Evolutionary conservation across 148 eudicot species (phyloP), one percentile per base, ranked within the genome.

Genomic region (Rhododendron molle): DNA sequence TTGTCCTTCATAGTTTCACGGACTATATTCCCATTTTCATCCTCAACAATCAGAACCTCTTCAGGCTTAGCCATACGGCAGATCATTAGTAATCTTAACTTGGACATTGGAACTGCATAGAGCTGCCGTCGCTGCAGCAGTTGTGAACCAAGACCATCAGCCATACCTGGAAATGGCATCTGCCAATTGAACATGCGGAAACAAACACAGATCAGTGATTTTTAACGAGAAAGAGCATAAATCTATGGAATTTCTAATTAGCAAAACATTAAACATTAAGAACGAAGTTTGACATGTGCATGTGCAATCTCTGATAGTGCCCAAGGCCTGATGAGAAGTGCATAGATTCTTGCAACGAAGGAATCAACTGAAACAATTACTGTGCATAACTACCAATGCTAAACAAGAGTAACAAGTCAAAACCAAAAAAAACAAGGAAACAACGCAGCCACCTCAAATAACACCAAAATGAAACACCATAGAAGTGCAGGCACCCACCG

Each of bases 1-100:
- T 97, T 97, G 85, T 97, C 99, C 89, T 97, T 97, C 99, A 97
- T 93, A 60, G 99, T 97, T 83, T 97, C 99, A 76, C 99, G 98
- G 83, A 95, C 99, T 85, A 97, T 97, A 90, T 97, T 97, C 81
- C 99, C 99, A 92, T 97, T 97, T 91, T 97, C 99, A 86, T 97
- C 99, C 89, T 97, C 99, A 83, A 97, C 98, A 89, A 97, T 96
- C 80, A 97, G 92, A 89, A 97, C 99, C 87, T 97, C 99, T 91
- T 97, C 99, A 80, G 98, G 99, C 91, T 97, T 97, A 60, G 98
- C 99, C 99, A 97, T 97, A 78, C 99, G 98, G 83, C 95, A 92
- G 34, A 97, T 93, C 99, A 97, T 97, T 69, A 97, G 87, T 87
- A 93, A 84, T 78, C 99, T 96, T 88, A 97, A 88, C 89, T 95